These are phyloP conservation scores for Mrakia gelida DNA, from an alignment of 768 basidiomycete genomes.

Conservation along the genomic window DNA sequence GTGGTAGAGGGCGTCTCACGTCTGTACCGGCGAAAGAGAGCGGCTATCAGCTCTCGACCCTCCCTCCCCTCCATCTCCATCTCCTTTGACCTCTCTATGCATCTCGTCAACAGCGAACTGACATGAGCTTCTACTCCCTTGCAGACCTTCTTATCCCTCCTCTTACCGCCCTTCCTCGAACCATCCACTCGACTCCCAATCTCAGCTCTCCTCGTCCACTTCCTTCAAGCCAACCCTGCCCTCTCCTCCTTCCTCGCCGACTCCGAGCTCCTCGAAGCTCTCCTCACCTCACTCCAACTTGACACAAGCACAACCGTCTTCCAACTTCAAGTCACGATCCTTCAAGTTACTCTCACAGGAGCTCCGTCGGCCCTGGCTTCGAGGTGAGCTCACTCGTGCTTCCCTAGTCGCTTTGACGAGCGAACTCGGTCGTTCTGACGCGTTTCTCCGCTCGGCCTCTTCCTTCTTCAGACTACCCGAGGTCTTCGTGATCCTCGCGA, in stretches of 20 bases:
- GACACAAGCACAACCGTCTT: conserved; percentile 72
- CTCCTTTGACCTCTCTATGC: background rate
- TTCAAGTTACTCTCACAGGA: conserved; percentile 69
- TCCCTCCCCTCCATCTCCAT: background rate
- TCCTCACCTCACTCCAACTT: conserved; percentile 64
- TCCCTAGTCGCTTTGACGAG: background rate
- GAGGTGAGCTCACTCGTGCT: background rate
- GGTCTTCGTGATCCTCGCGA: conserved; percentile 63
- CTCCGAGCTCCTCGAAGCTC: conserved; percentile 60
- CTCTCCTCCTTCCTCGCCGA: conserved; percentile 43
- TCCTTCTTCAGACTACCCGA: conserved; percentile 51
- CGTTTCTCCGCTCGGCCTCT: background rate
- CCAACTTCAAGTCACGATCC: conserved; percentile 58
- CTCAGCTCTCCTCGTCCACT: conserved; percentile 8
- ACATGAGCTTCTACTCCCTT: background rate
- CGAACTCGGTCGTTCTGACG: background rate
- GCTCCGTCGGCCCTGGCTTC: conserved; percentile 53
- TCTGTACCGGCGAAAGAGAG: no score
- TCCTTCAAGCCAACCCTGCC: conserved; percentile 1
- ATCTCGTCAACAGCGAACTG: background rate
- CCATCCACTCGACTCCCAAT: conserved; percentile 6
- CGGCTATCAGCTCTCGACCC: background rate
- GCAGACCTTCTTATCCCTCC: conserved; percentile 8
- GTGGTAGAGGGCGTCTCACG: no score
- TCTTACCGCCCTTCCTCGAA: conserved; percentile 18